Evolutionary conservation across 2,329 filamentous ascomycete genomes (phyloP).

Genomic region (Diplodia intermedia): DNA sequence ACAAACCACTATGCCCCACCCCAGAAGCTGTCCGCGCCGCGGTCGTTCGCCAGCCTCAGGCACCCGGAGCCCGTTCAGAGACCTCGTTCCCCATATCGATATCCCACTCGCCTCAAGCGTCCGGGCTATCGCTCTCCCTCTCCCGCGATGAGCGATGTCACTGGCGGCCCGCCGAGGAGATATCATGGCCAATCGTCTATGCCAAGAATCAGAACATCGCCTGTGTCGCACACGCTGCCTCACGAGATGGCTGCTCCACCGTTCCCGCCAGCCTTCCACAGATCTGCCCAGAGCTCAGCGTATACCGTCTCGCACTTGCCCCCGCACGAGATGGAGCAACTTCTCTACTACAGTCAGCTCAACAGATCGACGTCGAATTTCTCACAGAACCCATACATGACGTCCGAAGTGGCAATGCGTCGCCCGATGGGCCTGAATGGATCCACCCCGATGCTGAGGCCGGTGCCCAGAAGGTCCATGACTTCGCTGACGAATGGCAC

Average conservation of each 20-base stretch:
- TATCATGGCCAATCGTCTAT: slow-evolving; percentile 36
- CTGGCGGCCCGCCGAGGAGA: slow-evolving; percentile 37
- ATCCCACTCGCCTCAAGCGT: slow-evolving; percentile 52
- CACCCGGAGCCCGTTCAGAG: slow-evolving; percentile 48
- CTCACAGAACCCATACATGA: neutral
- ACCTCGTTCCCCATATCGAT: slow-evolving; percentile 50
- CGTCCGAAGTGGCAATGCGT: slow-evolving; percentile 33
- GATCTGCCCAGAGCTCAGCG: slow-evolving; percentile 7
- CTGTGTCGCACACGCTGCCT: slow-evolving; percentile 13
- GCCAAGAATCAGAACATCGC: slow-evolving; percentile 38
- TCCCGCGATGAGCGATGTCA: slow-evolving; percentile 53
- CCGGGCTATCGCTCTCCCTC: slow-evolving; percentile 53
- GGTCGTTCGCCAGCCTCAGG: slow-evolving; percentile 55
- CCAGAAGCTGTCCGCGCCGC: slow-evolving; percentile 50
- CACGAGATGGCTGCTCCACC: slow-evolving; percentile 24
- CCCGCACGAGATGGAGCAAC: slow-evolving; percentile 22
- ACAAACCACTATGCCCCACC: slow-evolving; percentile 45
- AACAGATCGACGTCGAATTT: slow-evolving; percentile 20
- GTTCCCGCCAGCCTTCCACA: slow-evolving; percentile 17
- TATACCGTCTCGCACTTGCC: slow-evolving; percentile 14
- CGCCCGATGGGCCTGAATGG: slow-evolving; percentile 38
- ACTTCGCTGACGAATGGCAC: slow-evolving; percentile 39
- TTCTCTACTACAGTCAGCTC: slow-evolving; percentile 26
- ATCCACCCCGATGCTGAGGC: slow-evolving; percentile 37
- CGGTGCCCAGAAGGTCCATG: slow-evolving; percentile 33